Percentiles rank a stretch among this genome's conserved stretches.
phyloP scores from a whole-genome alignment of 2,329 filamentous ascomycete genomes.

The Calonectria pteridis region DNA sequence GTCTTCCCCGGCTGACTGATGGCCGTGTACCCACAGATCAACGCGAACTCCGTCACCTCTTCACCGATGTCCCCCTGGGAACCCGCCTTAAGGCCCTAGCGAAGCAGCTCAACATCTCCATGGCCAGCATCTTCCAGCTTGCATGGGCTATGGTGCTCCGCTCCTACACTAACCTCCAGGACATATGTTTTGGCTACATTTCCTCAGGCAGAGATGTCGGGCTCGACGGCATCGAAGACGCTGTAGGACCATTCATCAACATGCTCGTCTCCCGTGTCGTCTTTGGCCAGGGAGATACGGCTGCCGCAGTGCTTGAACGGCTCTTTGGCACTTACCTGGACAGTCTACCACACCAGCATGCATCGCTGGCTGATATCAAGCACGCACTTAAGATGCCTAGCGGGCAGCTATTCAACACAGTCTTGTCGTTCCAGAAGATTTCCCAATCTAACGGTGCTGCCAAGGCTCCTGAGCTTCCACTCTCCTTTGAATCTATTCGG shows the following conservation, averaged over 20 bases:
- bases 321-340: neutral
- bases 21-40: neutral
- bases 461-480: neutral
- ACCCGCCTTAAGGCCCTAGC: neutral
- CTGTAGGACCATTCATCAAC: neutral
- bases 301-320: neutral
- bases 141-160: neutral
- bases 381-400: neutral
- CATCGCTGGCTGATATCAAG: neutral
- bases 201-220: neutral
- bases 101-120: neutral
- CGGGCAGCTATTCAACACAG: neutral
- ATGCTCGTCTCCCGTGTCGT: neutral
- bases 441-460: neutral
- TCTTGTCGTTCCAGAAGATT: neutral
- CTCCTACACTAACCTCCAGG: neutral
- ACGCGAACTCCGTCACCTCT: neutral
- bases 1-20: slow-evolving; percentile 34
- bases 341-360: neutral
- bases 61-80: neutral
- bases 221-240: neutral
- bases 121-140: neutral
- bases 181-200: neutral
- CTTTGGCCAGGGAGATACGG: neutral
- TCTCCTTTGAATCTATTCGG: neutral